A percentile compares a stretch with the other conserved stretches of the same genome.
Evolutionary conservation across 306 rosid species (phyloP).

Genomic region (Vigna trinervia): DNA sequence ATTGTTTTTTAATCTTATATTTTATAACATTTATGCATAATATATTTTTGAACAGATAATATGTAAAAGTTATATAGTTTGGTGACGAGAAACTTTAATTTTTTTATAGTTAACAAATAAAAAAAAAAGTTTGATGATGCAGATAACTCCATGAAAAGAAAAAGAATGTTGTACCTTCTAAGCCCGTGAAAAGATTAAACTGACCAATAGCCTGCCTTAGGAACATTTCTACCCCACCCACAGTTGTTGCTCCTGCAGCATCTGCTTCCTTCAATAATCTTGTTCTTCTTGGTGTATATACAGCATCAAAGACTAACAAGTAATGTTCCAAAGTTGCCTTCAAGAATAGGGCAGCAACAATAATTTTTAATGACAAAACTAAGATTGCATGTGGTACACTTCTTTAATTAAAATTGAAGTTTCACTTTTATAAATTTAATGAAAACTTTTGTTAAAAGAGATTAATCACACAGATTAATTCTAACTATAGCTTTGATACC

Average conservation of each 20-base stretch:
- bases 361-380: not conserved
- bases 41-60: too few species aligned
- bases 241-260: conserved; percentile 54
- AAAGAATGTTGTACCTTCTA: conserved; percentile 35
- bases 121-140: too few species aligned
- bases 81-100: too few species aligned
- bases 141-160: not conserved
- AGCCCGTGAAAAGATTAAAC: conserved; percentile 53
- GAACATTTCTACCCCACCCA: conserved; percentile 63
- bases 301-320: conserved; percentile 55
- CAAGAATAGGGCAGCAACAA: conserved; percentile 1
- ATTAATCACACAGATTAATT: not conserved
- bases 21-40: too few species aligned
- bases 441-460: not conserved
- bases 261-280: conserved; percentile 55
- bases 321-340: conserved; percentile 54
- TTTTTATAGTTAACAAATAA: too few species aligned
- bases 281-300: conserved; percentile 56
- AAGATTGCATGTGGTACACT: not conserved
- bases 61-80: too few species aligned
- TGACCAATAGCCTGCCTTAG: conserved; percentile 57
- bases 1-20: too few species aligned
- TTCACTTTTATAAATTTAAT: not conserved
- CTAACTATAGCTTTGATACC: too few species aligned
- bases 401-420: not conserved